These are phyloP conservation scores for Tulasnella sp. DNA, from an alignment of 768 basidiomycete species.

Conservation along the genomic window DNA sequence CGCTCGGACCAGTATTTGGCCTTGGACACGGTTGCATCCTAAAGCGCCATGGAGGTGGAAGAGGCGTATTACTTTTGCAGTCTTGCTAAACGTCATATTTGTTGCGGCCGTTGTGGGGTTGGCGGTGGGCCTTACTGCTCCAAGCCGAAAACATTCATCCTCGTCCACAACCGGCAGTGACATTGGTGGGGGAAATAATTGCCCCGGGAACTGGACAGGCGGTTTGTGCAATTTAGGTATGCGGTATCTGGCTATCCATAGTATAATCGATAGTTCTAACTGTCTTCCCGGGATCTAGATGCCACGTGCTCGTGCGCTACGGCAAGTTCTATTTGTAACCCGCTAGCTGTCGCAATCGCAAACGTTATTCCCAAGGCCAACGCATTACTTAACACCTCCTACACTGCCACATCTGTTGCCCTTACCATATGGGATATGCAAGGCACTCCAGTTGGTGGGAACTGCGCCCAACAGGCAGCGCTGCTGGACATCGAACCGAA, in stretches of 20 bases:
- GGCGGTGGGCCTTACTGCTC: constrained; percentile 28
- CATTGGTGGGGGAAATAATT: constrained; percentile 20
- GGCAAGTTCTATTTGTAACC: constrained; percentile 35
- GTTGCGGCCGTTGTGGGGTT: constrained; percentile 28
- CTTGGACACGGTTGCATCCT: not conserved
- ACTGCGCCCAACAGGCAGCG: constrained; percentile 44
- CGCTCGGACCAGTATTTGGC: not conserved
- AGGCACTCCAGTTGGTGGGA: constrained; percentile 33
- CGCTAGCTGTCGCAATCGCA: constrained; percentile 43
- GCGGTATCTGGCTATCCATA: constrained; percentile 20
- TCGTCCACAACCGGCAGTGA: not conserved
- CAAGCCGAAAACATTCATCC: constrained; percentile 18
- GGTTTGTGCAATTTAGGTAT: constrained; percentile 46
- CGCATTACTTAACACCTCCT: constrained; percentile 36
- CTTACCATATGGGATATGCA: constrained; percentile 41
- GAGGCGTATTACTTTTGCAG: constrained; percentile 2
- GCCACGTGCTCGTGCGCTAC: constrained; percentile 53
- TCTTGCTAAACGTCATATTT: constrained; percentile 18
- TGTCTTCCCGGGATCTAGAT: constrained; percentile 31
- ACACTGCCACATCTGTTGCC: constrained; percentile 37
- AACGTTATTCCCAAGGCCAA: constrained; percentile 43
- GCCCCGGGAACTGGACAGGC: constrained; percentile 39
- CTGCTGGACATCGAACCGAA: constrained; percentile 45
- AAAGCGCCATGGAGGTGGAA: constrained; percentile 2
- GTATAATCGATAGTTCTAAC: not conserved